Conservation (phyloP, 768 basidiomycete genomes). For the Suillus ampliporus region DNA sequence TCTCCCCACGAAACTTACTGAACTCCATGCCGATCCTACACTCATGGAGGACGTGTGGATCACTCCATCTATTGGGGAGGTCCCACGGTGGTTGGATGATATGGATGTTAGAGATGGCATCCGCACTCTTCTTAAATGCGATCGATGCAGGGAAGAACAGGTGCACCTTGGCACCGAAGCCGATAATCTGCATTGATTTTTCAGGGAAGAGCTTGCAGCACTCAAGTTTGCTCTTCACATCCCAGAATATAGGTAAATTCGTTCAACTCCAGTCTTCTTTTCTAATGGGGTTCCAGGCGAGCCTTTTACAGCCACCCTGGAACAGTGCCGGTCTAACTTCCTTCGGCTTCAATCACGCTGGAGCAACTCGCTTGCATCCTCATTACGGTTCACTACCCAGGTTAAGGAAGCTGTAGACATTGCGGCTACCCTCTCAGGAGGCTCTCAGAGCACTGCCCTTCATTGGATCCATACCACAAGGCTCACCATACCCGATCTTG, state of each 20-base stretch:
- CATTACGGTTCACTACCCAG: conserved; percentile 14
- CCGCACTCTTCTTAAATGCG: conserved; percentile 28
- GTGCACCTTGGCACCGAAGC: conserved; percentile 31
- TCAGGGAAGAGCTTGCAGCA: conserved; percentile 31
- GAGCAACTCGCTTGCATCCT: conserved; percentile 18
- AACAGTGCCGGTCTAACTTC: conserved; percentile 12
- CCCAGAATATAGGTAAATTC: conserved; percentile 17
- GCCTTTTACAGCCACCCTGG: neutral
- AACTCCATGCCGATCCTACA: conserved; percentile 16
- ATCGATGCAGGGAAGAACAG: conserved; percentile 39
- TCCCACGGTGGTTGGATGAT: conserved; percentile 42
- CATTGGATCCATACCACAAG: neutral
- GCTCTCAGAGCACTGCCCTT: neutral
- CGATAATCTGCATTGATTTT: conserved; percentile 44
- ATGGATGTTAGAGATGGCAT: conserved; percentile 37
- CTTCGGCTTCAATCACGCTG: conserved; percentile 20
- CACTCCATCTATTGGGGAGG: conserved; percentile 11
- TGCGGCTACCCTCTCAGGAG: neutral
- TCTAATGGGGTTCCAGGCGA: neutral
- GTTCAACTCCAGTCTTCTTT: neutral
- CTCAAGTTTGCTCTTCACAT: conserved; percentile 24
- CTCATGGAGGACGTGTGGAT: conserved; percentile 49
- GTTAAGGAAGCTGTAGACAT: conserved; percentile 6
- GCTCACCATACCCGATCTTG: neutral
- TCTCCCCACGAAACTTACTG: conserved; percentile 36